Percentiles rank a stretch among this genome's conserved stretches.
These are phyloP conservation scores for Podospora conica DNA, from an alignment of 495 filamentous ascomycete genomes.

Conservation along the genomic window DNA sequence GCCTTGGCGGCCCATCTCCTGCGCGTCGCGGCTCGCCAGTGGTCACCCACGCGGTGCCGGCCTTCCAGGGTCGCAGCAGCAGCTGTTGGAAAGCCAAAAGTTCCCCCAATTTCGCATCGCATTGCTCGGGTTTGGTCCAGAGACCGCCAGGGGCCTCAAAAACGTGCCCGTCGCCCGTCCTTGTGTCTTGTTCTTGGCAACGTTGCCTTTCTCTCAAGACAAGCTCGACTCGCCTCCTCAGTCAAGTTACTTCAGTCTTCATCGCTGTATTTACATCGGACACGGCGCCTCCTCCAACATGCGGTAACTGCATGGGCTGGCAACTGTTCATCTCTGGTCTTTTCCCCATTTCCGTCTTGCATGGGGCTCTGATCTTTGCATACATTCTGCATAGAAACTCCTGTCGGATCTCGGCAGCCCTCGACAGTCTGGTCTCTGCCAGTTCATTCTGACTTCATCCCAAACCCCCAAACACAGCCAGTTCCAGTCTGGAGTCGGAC, in stretches of 20 bases:
- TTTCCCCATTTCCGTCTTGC: neutral
- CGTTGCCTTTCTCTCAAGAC: neutral
- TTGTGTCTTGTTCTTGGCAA: neutral
- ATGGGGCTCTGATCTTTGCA: neutral
- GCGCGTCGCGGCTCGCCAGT: neutral
- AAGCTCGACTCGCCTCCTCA: neutral
- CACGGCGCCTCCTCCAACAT: neutral
- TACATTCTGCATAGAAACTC: neutral
- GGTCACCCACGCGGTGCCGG: neutral
- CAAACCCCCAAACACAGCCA: neutral
- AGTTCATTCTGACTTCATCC: neutral
- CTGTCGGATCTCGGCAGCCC: neutral
- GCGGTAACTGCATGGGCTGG: neutral
- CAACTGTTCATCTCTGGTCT: neutral
- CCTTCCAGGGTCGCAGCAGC: too few species aligned
- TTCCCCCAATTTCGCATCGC: neutral
- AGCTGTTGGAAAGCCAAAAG: neutral
- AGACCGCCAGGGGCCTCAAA: neutral
- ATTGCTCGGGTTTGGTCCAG: neutral
- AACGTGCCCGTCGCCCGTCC: neutral
- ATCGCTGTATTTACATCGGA: neutral
- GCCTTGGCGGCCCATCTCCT: neutral
- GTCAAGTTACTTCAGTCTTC: too few species aligned
- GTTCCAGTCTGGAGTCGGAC: neutral
- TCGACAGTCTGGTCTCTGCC: neutral